Evolutionary conservation across 306 rosid genomes (phyloP), one percentile per base, ranked within the genome.

Genomic region (Vicia sativa): DNA sequence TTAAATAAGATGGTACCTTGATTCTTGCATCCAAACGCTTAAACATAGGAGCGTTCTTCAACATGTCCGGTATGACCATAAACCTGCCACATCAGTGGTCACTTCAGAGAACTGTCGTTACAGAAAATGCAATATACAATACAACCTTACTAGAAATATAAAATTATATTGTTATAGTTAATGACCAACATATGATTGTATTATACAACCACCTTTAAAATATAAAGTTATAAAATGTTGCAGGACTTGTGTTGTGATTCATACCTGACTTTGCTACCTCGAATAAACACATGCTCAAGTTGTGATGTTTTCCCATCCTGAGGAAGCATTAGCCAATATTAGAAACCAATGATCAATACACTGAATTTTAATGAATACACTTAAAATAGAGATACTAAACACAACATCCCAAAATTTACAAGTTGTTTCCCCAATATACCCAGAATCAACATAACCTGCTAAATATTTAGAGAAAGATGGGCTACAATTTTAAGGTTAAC

Each of bases 211-310:
- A 15, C 31, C 11, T 19, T 37, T n/a, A 19, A 52, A 67, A 53
- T 13, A 70, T 42, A 53, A 70, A 43, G 55, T 69, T 15, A 49
- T 31, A 35, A 49, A 68, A 57, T 13, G 53, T 49, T 37, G 14
- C n/a, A 56, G 13, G 74, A 28, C 41, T 23, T 43, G 56, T 63
- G n/a, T 23, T 43, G 56, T 63, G n/a, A 65, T 58, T 4, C 70
- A 74, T 73, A 90, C 97, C 97, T 90, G 85, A 93, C 99, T 93
- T 93, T 93, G 81, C 99, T 93, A 75, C 99, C 99, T 73, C 99
- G 86, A 43, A 93, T 93, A 53, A 93, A 93, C 3, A 93, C 97
- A 68, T 93, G 99, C 80, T 93, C 99, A 73, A 93, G 97, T 80
- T 86, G 99, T 18, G 97, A 88, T 53, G 91, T 92, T 75, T 86